These are phyloP conservation scores for Pleurotus pulmonarius DNA, from an alignment of 768 basidiomycete species.

Conservation along the genomic window DNA sequence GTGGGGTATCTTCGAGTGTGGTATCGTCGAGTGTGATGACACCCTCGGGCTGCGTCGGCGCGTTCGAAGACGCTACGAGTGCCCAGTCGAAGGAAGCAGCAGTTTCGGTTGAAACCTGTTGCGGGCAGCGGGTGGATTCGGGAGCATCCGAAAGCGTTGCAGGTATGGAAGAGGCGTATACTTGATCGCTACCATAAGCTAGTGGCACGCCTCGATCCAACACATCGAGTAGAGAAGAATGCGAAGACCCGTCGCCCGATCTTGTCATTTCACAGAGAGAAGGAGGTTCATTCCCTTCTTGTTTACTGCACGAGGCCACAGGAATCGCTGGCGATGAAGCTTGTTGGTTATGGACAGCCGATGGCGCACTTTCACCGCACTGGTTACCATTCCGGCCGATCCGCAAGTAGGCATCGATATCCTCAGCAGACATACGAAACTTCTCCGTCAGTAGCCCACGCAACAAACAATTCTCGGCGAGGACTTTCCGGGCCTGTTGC, in stretches of 20 bases:
- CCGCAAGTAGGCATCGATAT: not conserved
- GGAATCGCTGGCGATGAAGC: not conserved
- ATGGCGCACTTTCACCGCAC: no score
- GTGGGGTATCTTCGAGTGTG: not conserved
- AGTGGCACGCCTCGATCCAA: no score
- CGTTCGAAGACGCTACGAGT: not conserved
- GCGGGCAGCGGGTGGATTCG: no score
- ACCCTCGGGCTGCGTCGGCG: not conserved
- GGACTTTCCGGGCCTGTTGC: slow-evolving; percentile 1
- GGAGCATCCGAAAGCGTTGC: no score
- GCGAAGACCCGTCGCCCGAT: not conserved
- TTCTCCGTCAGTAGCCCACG: not conserved
- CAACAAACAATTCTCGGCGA: not conserved
- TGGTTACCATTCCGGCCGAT: not conserved
- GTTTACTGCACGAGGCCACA: not conserved
- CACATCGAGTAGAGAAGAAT: not conserved
- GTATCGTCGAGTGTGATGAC: not conserved
- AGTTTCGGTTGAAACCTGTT: no score
- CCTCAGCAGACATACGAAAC: not conserved
- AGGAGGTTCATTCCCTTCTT: not conserved
- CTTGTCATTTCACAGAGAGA: not conserved
- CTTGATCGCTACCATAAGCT: no score
- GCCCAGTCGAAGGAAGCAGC: not conserved
- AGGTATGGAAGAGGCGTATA: no score
- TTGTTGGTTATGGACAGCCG: not conserved